Conservation (phyloP, 179 eudicot genomes). For the Sideroxylon spinosum region DNA sequence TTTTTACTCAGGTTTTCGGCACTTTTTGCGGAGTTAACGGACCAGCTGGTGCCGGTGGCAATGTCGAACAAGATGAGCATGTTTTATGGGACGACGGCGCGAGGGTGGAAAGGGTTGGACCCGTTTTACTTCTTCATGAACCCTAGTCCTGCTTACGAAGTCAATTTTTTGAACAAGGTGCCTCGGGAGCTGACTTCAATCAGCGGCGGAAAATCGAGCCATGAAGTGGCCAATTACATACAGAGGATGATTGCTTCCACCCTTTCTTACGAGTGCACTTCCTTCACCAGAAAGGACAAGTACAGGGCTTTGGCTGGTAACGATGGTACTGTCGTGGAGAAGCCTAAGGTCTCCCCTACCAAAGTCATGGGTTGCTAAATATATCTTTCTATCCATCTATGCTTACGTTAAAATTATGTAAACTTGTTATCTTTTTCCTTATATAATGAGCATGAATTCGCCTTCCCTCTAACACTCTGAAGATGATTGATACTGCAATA, state of each 20-base stretch:
- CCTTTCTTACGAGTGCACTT: constrained; percentile 20
- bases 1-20: constrained; percentile 25
- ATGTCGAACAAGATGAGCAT: constrained; percentile 24
- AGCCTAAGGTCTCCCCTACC: background rate
- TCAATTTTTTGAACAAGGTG: constrained; percentile 20
- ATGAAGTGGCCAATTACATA: constrained; percentile 24
- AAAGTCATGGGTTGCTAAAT: constrained; percentile 16
- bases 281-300: constrained; percentile 23
- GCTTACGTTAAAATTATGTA: background rate
- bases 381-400: no score
- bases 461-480: no score
- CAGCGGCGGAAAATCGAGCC: constrained; percentile 20
- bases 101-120: constrained; percentile 28
- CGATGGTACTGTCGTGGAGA: constrained; percentile 18
- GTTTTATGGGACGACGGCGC: constrained; percentile 25
- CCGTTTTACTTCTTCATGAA: constrained; percentile 28
- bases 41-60: constrained; percentile 25
- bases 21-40: constrained; percentile 22
- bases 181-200: constrained; percentile 17
- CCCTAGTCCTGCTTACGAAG: constrained; percentile 22
- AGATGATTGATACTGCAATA: no score
- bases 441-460: no score
- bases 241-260: constrained; percentile 18
- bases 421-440: background rate
- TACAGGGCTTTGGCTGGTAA: constrained; percentile 24